Conservation (phyloP, 2,329 filamentous ascomycete genomes). For the Talaromyces amestolkiae region DNA sequence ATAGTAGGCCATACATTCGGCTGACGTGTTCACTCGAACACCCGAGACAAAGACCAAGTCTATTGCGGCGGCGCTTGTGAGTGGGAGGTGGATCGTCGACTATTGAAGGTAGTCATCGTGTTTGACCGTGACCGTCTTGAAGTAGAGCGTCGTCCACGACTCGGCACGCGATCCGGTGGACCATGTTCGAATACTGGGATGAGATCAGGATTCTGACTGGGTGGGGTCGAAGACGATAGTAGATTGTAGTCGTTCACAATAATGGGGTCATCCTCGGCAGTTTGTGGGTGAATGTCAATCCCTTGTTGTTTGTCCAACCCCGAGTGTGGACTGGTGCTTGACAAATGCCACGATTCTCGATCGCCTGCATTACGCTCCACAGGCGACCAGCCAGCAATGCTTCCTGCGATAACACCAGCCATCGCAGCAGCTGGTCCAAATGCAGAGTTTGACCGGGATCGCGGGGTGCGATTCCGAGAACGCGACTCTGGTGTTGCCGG, state of each 20-base stretch:
- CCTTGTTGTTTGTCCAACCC: conserved; percentile 43
- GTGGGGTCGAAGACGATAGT: conserved; percentile 37
- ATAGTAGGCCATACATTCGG: not conserved
- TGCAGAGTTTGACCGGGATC: conserved; percentile 59
- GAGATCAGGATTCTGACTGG: conserved; percentile 48
- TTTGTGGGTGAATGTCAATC: conserved; percentile 49
- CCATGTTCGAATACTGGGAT: conserved; percentile 45
- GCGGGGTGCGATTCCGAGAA: conserved; percentile 44
- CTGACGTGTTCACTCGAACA: not conserved
- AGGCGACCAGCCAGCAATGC: conserved; percentile 63
- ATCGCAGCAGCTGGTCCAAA: conserved; percentile 63
- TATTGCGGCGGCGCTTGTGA: conserved; percentile 28
- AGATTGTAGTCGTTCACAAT: conserved; percentile 35
- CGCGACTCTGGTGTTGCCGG: conserved; percentile 56
- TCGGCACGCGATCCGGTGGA: conserved; percentile 34
- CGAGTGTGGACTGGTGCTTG: conserved; percentile 35
- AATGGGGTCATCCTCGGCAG: conserved; percentile 46
- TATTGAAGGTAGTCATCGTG: conserved; percentile 19
- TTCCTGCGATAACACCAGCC: conserved; percentile 65
- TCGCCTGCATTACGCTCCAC: conserved; percentile 50
- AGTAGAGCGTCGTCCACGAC: conserved; percentile 35
- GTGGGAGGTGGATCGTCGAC: conserved; percentile 22
- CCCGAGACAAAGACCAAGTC: conserved; percentile 11
- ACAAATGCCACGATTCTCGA: conserved; percentile 40
- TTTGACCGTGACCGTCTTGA: conserved; percentile 39